Percentiles rank a stretch among this genome's conserved stretches.
Evolutionary conservation across 2,329 filamentous ascomycete species (phyloP).

Genomic region (Escovopsis sp.): DNA sequence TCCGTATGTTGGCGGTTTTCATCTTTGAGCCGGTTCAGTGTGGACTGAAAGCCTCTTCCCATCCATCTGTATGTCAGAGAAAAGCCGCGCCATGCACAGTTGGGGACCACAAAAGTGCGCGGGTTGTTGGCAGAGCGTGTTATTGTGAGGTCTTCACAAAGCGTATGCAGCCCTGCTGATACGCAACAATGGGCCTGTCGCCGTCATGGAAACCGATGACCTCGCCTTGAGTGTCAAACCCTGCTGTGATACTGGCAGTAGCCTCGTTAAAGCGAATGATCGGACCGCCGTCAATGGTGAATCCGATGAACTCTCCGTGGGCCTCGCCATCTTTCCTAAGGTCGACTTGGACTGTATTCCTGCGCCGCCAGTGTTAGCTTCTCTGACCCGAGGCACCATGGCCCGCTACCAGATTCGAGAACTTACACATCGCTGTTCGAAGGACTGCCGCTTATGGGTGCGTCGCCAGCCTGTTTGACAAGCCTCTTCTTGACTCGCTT

Average conservation of each 20-base stretch:
- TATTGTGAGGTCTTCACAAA: background rate
- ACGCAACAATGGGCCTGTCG: slow-evolving; percentile 24
- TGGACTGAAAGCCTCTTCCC: too few relatives aligned
- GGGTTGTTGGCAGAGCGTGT: too few relatives aligned
- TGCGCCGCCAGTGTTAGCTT: slow-evolving; percentile 12
- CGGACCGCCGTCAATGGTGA: slow-evolving; percentile 30
- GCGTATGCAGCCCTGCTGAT: slow-evolving; percentile 20
- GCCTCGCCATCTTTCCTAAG: slow-evolving; percentile 20
- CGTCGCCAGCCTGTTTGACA: slow-evolving; percentile 9
- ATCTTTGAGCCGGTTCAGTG: too few relatives aligned
- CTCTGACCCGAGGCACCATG: background rate
- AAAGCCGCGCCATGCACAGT: too few relatives aligned
- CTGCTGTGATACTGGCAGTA: slow-evolving; percentile 9
- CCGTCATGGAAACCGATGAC: slow-evolving; percentile 22
- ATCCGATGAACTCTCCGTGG: slow-evolving; percentile 26
- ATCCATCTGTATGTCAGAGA: too few relatives aligned
- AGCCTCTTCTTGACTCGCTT: slow-evolving; percentile 21
- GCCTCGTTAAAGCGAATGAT: slow-evolving; percentile 26
- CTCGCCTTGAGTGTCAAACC: slow-evolving; percentile 18
- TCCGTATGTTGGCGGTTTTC: too few relatives aligned
- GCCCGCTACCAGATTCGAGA: slow-evolving; percentile 5
- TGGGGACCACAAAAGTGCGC: too few relatives aligned
- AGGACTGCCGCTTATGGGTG: slow-evolving; percentile 13
- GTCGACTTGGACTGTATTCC: slow-evolving; percentile 23
- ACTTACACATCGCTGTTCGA: slow-evolving; percentile 31